Percentiles rank a stretch among this genome's conserved stretches.
Evolutionary conservation across 2,329 filamentous ascomycete genomes (phyloP).

Genomic region (Diaporthe destruens): DNA sequence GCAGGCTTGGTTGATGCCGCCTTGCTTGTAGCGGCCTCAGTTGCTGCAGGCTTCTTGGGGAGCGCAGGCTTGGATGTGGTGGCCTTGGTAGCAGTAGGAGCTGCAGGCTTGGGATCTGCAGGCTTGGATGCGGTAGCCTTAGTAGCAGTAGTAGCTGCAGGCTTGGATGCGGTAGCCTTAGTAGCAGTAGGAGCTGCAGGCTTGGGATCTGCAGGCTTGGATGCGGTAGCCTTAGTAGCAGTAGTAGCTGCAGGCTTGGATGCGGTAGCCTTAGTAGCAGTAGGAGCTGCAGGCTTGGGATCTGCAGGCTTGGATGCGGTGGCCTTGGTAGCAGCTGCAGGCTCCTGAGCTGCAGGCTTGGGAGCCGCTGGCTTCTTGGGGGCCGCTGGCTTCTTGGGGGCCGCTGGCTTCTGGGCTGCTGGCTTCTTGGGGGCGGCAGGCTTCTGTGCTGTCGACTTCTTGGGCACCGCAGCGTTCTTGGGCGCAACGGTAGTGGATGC

Average conservation of each 20-base stretch:
- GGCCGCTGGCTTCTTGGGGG: neutral
- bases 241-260: neutral
- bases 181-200: no score
- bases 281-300: neutral
- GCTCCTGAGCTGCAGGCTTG: neutral
- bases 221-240: neutral
- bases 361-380: neutral
- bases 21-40: neutral
- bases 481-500: neutral
- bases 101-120: neutral
- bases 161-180: neutral
- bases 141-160: neutral
- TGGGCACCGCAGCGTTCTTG: neutral
- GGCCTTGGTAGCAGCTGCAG: neutral
- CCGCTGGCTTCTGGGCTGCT: neutral
- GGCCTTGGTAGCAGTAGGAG: neutral
- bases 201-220: neutral
- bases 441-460: neutral
- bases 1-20: slow-evolving; percentile 1
- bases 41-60: neutral
- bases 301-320: neutral
- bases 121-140: neutral
- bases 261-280: neutral
- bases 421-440: neutral
- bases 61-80: neutral